Conservation (phyloP, 257 asterid species). For the Plantago major region DNA sequence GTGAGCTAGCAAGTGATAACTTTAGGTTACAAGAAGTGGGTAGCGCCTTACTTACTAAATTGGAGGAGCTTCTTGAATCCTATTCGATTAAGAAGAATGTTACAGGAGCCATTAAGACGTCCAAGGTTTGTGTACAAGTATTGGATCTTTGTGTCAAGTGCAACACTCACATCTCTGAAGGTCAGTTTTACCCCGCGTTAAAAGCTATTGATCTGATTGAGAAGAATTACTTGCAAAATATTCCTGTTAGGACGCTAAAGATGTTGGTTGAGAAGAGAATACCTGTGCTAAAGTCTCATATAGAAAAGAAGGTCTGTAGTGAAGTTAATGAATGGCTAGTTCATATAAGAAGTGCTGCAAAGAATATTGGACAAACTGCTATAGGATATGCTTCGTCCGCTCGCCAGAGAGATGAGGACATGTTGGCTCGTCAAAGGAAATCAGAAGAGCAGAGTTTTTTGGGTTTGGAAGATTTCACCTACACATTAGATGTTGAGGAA, state of each 20-base stretch:
- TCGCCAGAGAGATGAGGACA: slow-evolving; percentile 91
- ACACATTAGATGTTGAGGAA: slow-evolving; percentile 80
- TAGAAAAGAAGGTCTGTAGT: slow-evolving; percentile 67
- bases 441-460: slow-evolving; percentile 81
- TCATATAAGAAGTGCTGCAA: slow-evolving; percentile 74
- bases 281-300: slow-evolving; percentile 65
- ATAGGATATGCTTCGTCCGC: slow-evolving; percentile 77
- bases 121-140: slow-evolving; percentile 62
- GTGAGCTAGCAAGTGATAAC: slow-evolving; percentile 80
- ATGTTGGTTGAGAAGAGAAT: slow-evolving; percentile 53
- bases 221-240: slow-evolving; percentile 53
- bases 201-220: slow-evolving; percentile 85
- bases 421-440: slow-evolving; percentile 90
- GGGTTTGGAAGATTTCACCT: slow-evolving; percentile 75
- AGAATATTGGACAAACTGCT: slow-evolving; percentile 84
- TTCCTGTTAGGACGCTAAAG: slow-evolving; percentile 62
- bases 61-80: slow-evolving; percentile 85
- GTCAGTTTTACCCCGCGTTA: slow-evolving; percentile 80
- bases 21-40: slow-evolving; percentile 78
- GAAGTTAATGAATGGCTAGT: slow-evolving; percentile 94
- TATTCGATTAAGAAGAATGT: slow-evolving; percentile 71
- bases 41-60: slow-evolving; percentile 59
- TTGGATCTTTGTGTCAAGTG: slow-evolving; percentile 83
- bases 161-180: slow-evolving; percentile 66
- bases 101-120: slow-evolving; percentile 79